A percentile compares a stretch with the other conserved stretches of the same genome.
Evolutionary conservation across 306 rosid species (phyloP).

Genomic region (Prunus armeniaca): DNA sequence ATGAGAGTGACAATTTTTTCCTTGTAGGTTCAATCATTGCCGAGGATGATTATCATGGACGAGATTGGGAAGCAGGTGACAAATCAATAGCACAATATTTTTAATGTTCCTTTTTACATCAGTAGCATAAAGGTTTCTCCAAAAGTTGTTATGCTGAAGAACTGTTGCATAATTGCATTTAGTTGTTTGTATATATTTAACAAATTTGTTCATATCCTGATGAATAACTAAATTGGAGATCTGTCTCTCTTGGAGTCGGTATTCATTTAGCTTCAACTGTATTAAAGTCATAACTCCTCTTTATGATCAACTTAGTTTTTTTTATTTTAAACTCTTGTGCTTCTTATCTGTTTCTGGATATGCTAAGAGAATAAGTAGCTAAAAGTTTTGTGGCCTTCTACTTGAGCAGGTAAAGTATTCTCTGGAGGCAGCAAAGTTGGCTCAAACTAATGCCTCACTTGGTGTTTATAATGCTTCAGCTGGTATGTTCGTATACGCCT

Average conservation of each 20-base stretch:
- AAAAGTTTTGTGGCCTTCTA: slow-evolving; percentile 8
- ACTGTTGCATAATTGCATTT: background rate
- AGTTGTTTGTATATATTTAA: no score
- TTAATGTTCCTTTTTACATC: no score
- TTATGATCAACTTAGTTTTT: background rate
- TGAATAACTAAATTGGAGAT: background rate
- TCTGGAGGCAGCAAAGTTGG: slow-evolving; percentile 78
- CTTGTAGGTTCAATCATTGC: slow-evolving; percentile 87
- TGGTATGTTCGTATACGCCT: slow-evolving; percentile 38
- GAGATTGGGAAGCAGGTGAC: slow-evolving; percentile 97
- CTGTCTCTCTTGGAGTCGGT: background rate
- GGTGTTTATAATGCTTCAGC: slow-evolving; percentile 82
- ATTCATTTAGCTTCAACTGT: background rate
- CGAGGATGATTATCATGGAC: slow-evolving; percentile 96
- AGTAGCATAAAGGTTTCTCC: no score
- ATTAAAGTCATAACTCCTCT: background rate
- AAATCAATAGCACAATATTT: background rate
- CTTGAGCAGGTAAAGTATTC: slow-evolving; percentile 79
- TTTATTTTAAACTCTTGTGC: background rate
- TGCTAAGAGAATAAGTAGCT: slow-evolving; percentile 6
- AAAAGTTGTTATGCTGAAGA: background rate
- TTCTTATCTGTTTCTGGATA: slow-evolving; percentile 3
- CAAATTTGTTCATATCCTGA: background rate
- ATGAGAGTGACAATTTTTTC: slow-evolving; percentile 19
- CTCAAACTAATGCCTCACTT: slow-evolving; percentile 70